A percentile compares a stretch with the other conserved stretches of the same genome.
Evolutionary conservation across 1,284 basidiomycete genomes (phyloP).

Genomic region (Singerocomus inundabilis): DNA sequence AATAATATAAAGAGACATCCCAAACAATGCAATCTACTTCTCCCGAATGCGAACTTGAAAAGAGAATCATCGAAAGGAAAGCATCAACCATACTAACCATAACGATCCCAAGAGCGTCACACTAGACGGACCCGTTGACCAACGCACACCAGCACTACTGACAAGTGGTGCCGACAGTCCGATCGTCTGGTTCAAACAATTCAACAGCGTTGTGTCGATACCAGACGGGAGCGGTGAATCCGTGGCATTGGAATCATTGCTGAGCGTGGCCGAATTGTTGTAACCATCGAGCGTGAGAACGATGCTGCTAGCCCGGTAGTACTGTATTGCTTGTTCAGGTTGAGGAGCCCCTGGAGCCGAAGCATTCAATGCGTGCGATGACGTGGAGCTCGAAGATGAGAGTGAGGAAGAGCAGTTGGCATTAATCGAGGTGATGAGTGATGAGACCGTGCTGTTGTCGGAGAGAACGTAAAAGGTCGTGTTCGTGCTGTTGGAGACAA

Average conservation of each 20-base stretch:
- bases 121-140: conserved; percentile 5
- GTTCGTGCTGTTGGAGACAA: conserved; percentile 39
- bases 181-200: conserved; percentile 47
- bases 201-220: conserved; percentile 39
- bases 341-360: conserved; percentile 16
- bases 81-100: conserved; percentile 18
- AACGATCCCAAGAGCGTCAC: conserved; percentile 11
- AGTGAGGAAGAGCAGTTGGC: conserved; percentile 45
- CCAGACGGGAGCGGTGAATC: conserved; percentile 37
- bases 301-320: conserved; percentile 40
- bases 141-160: conserved; percentile 15
- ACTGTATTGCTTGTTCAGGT: conserved; percentile 40
- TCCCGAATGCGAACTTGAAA: neutral
- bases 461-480: conserved; percentile 53
- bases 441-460: conserved; percentile 54
- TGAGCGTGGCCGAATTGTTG: conserved; percentile 38
- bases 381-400: conserved; percentile 21
- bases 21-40: no score
- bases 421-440: conserved; percentile 47
- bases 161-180: conserved; percentile 38
- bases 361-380: conserved; percentile 20
- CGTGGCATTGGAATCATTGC: conserved; percentile 26
- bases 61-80: no score
- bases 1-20: no score
- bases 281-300: conserved; percentile 44